These are phyloP conservation scores for Sporisorium iseilematis-ciliati DNA, from an alignment of 1,284 basidiomycete genomes.

Conservation along the genomic window DNA sequence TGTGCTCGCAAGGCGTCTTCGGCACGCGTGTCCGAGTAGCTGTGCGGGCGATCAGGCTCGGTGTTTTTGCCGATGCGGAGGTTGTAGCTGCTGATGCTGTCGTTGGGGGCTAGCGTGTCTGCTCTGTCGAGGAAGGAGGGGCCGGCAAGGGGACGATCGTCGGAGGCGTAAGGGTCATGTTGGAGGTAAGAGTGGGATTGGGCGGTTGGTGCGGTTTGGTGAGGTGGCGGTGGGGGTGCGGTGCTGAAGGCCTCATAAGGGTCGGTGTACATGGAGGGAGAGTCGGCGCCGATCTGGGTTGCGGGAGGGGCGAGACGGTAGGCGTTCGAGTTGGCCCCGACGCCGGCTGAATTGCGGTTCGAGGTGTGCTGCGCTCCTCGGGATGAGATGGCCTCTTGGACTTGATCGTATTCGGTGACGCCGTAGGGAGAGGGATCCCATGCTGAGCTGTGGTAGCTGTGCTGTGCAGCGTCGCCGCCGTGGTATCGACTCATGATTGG, in stretches of 20 bases:
- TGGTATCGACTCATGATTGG: conserved; percentile 34
- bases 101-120: conserved; percentile 52
- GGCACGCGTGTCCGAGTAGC: conserved; percentile 11
- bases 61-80: conserved; percentile 40
- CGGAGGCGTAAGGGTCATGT: conserved; percentile 37
- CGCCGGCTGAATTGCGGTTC: conserved; percentile 32
- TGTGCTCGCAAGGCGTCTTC: conserved; percentile 6
- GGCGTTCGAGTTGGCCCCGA: conserved; percentile 43
- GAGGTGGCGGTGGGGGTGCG: conserved; percentile 22
- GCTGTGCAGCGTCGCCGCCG: conserved; percentile 32
- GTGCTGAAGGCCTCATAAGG: conserved; percentile 49
- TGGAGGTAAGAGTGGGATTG: conserved; percentile 27
- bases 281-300: conserved; percentile 25
- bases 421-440: conserved; percentile 47
- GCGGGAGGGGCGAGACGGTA: conserved; percentile 35
- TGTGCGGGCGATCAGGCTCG: conserved; percentile 15
- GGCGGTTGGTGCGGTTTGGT: conserved; percentile 4
- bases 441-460: conserved; percentile 40
- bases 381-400: conserved; percentile 14
- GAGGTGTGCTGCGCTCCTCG: conserved; percentile 3
- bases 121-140: conserved; percentile 29
- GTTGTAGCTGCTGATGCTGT: conserved; percentile 58
- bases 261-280: conserved; percentile 61
- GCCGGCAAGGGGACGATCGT: conserved; percentile 26
- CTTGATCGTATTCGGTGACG: conserved; percentile 28